These are phyloP conservation scores for Wickerhamomyces alni DNA, from an alignment of 805 yeast genomes.

Conservation along the genomic window DNA sequence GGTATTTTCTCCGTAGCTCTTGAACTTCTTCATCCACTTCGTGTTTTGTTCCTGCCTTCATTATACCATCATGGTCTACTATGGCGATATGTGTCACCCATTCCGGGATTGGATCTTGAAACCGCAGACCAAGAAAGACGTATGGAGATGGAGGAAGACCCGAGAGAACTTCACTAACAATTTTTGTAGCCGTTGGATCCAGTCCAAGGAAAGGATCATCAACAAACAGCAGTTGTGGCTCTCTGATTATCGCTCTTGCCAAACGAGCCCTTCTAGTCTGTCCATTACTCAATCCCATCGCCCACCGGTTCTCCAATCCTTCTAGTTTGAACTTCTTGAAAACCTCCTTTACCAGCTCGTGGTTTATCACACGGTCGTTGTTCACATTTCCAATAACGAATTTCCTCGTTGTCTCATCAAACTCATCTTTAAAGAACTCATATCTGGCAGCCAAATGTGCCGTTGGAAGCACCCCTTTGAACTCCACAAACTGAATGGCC, in stretches of 20 bases:
- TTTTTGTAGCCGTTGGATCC: constrained; percentile 64
- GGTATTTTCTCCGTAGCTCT: constrained; percentile 15
- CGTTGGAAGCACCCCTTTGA: constrained; percentile 41
- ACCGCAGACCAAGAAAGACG: constrained; percentile 68
- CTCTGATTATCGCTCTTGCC: constrained; percentile 62
- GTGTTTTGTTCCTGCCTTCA: constrained; percentile 38
- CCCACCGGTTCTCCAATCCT: constrained; percentile 65
- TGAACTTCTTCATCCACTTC: constrained; percentile 22
- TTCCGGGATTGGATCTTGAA: constrained; percentile 67
- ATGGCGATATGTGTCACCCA: constrained; percentile 76
- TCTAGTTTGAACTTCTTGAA: constrained; percentile 46
- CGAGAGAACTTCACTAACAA: constrained; percentile 51
- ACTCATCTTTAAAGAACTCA: constrained; percentile 80
- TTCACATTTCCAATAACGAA: constrained; percentile 49
- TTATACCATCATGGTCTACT: constrained; percentile 50
- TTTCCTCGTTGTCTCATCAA: constrained; percentile 63
- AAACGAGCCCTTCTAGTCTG: constrained; percentile 87
- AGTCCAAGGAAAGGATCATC: constrained; percentile 94
- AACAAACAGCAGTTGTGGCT: constrained; percentile 62
- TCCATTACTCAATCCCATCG: constrained; percentile 86
- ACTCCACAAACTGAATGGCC: constrained; percentile 37
- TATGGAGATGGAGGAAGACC: constrained; percentile 41
- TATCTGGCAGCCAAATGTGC: constrained; percentile 87
- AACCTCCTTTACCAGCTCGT: constrained; percentile 33
- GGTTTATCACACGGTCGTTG: constrained; percentile 26